Percentiles rank a stretch among this genome's conserved stretches.
phyloP scores from a whole-genome alignment of 164 flowering plant species.

The Protea cynaroides region DNA sequence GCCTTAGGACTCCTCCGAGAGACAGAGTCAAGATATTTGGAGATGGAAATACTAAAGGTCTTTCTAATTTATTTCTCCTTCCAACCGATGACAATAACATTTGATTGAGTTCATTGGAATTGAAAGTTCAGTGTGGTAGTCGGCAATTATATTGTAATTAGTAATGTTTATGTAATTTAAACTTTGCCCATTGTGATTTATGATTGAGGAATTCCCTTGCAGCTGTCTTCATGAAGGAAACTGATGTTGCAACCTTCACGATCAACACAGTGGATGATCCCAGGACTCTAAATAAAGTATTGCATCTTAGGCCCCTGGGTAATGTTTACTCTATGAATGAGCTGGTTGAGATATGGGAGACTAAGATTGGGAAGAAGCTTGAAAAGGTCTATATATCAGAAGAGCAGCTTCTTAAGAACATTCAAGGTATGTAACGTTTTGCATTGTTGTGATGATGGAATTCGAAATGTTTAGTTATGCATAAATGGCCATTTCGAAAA shows the following conservation, averaged over 20 bases:
- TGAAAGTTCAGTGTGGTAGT: not conserved
- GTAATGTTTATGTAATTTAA: not conserved
- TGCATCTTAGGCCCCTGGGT: constrained; percentile 80
- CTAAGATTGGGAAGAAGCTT: constrained; percentile 62
- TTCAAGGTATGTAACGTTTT: constrained; percentile 40
- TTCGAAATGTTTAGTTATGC: too few species aligned
- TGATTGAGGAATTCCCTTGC: constrained; percentile 9
- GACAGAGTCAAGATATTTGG: constrained; percentile 69
- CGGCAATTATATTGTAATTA: not conserved
- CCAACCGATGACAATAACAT: too few species aligned
- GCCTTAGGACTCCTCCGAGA: constrained; percentile 54
- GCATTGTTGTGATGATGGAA: not conserved
- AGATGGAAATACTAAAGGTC: constrained; percentile 78
- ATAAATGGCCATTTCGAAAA: too few species aligned
- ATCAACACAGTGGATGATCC: constrained; percentile 74
- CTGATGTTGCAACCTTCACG: constrained; percentile 78
- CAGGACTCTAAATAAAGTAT: constrained; percentile 54
- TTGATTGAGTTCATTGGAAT: not conserved
- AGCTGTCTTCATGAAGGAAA: constrained; percentile 71
- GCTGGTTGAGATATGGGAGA: constrained; percentile 78
- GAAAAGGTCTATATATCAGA: constrained; percentile 51
- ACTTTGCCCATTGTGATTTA: not conserved
- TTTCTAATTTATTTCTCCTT: not conserved
- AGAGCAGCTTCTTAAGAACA: constrained; percentile 53
- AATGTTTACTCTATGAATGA: constrained; percentile 78